These are phyloP conservation scores for Magnolia changhungtana DNA, from an alignment of 164 flowering plant genomes.

Conservation along the genomic window DNA sequence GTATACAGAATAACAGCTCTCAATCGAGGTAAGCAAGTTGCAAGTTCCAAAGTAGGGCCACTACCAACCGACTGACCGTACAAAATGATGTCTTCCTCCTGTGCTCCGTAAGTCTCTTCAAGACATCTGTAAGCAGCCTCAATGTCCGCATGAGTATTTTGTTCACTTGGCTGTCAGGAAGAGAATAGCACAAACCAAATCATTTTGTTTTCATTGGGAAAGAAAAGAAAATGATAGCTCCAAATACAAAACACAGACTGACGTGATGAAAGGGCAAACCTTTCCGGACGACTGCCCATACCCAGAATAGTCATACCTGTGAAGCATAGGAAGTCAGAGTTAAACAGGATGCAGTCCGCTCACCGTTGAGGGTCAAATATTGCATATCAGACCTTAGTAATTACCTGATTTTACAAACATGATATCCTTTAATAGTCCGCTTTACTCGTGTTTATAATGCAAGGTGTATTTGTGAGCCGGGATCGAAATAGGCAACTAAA, in stretches of 20 bases:
- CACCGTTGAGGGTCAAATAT: too few relatives aligned
- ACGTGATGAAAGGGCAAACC: constrained; percentile 33
- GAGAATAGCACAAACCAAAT: neutral
- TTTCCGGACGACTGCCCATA: constrained; percentile 90
- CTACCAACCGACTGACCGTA: constrained; percentile 95
- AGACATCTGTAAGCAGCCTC: constrained; percentile 86
- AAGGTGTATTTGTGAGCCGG: too few relatives aligned
- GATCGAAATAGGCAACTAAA: too few relatives aligned
- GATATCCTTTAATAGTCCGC: too few relatives aligned
- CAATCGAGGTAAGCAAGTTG: constrained; percentile 49
- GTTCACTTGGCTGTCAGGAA: constrained; percentile 64
- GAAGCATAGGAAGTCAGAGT: constrained; percentile 7
- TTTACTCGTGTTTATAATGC: too few relatives aligned
- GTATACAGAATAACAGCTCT: constrained; percentile 91
- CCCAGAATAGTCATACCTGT: constrained; percentile 88
- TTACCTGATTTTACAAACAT: too few relatives aligned
- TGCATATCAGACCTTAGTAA: too few relatives aligned
- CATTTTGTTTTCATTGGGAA: neutral
- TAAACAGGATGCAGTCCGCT: neutral
- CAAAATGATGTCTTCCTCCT: constrained; percentile 72
- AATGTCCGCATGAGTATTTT: constrained; percentile 79
- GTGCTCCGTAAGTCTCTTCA: constrained; percentile 60
- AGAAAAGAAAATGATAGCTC: neutral
- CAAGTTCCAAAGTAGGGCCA: constrained; percentile 85
- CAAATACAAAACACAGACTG: neutral